A percentile compares a stretch with the other conserved stretches of the same genome.
These are phyloP conservation scores for Aspergillus leporis DNA, from an alignment of 495 filamentous ascomycete genomes.

Conservation along the genomic window DNA sequence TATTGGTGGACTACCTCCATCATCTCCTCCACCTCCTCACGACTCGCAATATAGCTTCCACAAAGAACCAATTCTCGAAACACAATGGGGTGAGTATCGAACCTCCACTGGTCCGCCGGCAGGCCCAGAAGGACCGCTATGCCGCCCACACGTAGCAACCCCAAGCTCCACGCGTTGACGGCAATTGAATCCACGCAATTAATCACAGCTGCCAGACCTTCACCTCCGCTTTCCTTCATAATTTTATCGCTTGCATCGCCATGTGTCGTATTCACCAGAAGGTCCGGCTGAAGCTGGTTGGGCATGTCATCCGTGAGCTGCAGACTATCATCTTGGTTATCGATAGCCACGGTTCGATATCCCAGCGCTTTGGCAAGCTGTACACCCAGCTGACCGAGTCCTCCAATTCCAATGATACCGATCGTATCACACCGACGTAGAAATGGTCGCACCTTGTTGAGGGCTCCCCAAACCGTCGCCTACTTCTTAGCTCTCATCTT, in stretches of 20 bases:
- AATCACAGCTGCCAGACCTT: slow-evolving; percentile 10
- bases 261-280: not conserved
- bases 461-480: slow-evolving; percentile 10
- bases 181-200: slow-evolving; percentile 7
- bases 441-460: slow-evolving; percentile 3
- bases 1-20: slow-evolving; percentile 9
- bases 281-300: not conserved
- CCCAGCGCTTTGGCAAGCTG: slow-evolving; percentile 55
- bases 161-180: slow-evolving; percentile 8
- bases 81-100: slow-evolving; percentile 8
- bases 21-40: slow-evolving; percentile 12
- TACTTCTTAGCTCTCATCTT: not conserved
- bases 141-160: slow-evolving; percentile 7
- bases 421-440: slow-evolving; percentile 35
- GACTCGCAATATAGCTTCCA: slow-evolving; percentile 7
- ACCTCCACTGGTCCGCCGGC: slow-evolving; percentile 7
- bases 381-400: slow-evolving; percentile 55
- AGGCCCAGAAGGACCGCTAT: slow-evolving; percentile 9
- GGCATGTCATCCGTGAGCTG: slow-evolving; percentile 1
- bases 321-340: slow-evolving; percentile 5
- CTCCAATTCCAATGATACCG: slow-evolving; percentile 53
- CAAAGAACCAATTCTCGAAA: slow-evolving; percentile 11
- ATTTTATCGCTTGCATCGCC: slow-evolving; percentile 3
- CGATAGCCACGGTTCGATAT: slow-evolving; percentile 24
- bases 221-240: not conserved